Conservation (phyloP, 768 basidiomycete genomes). For the Russula foetens region DNA sequence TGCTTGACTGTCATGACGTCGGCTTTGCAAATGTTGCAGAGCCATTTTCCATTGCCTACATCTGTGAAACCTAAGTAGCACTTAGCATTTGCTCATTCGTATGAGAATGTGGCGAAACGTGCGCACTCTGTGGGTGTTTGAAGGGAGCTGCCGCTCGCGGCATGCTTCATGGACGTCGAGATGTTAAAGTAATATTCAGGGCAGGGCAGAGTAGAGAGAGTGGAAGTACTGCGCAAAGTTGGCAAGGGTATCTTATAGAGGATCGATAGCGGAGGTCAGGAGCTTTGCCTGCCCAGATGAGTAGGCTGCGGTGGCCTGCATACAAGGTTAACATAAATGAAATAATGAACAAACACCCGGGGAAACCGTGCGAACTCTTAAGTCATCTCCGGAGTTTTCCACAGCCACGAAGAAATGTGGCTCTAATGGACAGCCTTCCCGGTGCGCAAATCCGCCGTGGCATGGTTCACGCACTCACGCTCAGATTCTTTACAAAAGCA, state of each 20-base stretch:
- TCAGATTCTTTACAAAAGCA: no score
- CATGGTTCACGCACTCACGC: no score
- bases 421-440: no score
- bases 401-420: no score
- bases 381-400: conserved; percentile 9
- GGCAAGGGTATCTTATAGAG: conserved; percentile 3
- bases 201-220: background rate
- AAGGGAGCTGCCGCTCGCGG: conserved; percentile 9
- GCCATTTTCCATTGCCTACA: conserved; percentile 24
- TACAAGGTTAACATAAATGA: background rate
- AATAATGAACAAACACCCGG: background rate
- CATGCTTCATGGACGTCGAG: conserved; percentile 12
- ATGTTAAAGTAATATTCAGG: background rate
- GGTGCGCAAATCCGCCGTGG: no score
- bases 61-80: conserved; percentile 22
- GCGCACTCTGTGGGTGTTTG: conserved; percentile 1
- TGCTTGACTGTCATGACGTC: conserved; percentile 25
- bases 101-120: background rate
- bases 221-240: background rate
- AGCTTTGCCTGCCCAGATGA: conserved; percentile 13
- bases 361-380: conserved; percentile 7
- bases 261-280: conserved; percentile 14
- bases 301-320: conserved; percentile 10
- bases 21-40: conserved; percentile 28
- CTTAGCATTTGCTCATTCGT: background rate